Conservation (phyloP, 805 yeast species). For the Candida lessepsii region DNA sequence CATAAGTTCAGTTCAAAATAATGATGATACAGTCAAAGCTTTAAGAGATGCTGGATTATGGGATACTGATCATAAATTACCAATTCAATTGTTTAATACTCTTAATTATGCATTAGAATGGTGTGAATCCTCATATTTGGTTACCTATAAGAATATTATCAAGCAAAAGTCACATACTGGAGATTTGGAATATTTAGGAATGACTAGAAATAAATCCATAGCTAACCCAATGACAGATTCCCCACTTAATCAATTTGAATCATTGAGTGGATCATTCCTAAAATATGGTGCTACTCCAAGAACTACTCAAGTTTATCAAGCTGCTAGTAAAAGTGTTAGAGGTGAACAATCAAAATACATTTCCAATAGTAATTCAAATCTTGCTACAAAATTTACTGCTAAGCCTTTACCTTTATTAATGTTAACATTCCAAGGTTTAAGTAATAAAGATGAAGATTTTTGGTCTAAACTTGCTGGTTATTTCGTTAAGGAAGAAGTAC, state of each 20-base stretch:
- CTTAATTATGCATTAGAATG: slow-evolving; percentile 89
- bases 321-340: slow-evolving; percentile 46
- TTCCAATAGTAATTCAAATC: neutral
- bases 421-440: slow-evolving; percentile 62
- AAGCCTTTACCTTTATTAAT: slow-evolving; percentile 65
- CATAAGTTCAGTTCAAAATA: slow-evolving; percentile 71
- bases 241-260: slow-evolving; percentile 22
- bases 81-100: slow-evolving; percentile 66
- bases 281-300: slow-evolving; percentile 49
- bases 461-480: slow-evolving; percentile 65
- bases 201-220: slow-evolving; percentile 16
- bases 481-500: slow-evolving; percentile 47
- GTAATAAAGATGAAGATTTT: slow-evolving; percentile 46
- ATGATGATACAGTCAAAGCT: slow-evolving; percentile 65
- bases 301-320: slow-evolving; percentile 50
- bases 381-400: slow-evolving; percentile 24
- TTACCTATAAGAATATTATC: slow-evolving; percentile 46
- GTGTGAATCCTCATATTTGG: slow-evolving; percentile 90
- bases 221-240: slow-evolving; percentile 8
- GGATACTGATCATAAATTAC: slow-evolving; percentile 40
- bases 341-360: slow-evolving; percentile 32
- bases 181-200: slow-evolving; percentile 14
- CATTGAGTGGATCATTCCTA: slow-evolving; percentile 13
- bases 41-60: slow-evolving; percentile 83
- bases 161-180: slow-evolving; percentile 8